Evolutionary conservation across 495 filamentous ascomycete species (phyloP).

Genomic region (Penicillium chermesinum): DNA sequence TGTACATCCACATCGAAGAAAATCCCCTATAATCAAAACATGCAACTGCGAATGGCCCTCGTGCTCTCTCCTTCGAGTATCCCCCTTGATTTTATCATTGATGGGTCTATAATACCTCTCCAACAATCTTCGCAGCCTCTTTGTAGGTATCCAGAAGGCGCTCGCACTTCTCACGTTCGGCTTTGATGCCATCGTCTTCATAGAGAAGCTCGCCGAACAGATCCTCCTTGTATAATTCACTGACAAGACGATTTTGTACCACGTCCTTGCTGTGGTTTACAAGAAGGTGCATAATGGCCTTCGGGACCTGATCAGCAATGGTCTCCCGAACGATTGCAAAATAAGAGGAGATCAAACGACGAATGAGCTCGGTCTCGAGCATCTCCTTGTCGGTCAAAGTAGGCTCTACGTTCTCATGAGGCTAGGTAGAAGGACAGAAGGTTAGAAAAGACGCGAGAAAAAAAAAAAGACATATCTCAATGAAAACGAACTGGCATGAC

Average conservation of each 20-base stretch:
- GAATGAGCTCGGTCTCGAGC: slow-evolving; percentile 95
- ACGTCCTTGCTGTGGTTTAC: slow-evolving; percentile 98
- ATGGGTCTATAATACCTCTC: slow-evolving; percentile 73
- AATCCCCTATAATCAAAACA: slow-evolving; percentile 13
- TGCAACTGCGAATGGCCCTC: background rate
- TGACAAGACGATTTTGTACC: slow-evolving; percentile 93
- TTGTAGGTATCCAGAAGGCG: slow-evolving; percentile 88
- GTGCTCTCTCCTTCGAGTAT: background rate
- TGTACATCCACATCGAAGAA: slow-evolving; percentile 19
- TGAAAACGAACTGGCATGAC: background rate
- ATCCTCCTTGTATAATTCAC: slow-evolving; percentile 90
- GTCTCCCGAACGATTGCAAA: slow-evolving; percentile 98
- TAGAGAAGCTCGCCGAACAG: slow-evolving; percentile 91
- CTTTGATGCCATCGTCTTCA: slow-evolving; percentile 95
- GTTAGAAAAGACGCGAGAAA: slow-evolving; percentile 7
- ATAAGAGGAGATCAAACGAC: slow-evolving; percentile 91
- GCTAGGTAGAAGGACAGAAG: slow-evolving; percentile 14
- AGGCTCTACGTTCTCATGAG: slow-evolving; percentile 55
- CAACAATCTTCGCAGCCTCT: slow-evolving; percentile 95
- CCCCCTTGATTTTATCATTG: background rate
- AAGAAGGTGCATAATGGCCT: slow-evolving; percentile 97
- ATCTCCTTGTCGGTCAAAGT: slow-evolving; percentile 91
- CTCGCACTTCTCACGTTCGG: slow-evolving; percentile 97
- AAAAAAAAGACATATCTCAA: background rate
- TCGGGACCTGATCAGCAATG: slow-evolving; percentile 96